phyloP scores from a whole-genome alignment of 306 rosid genomes.

The Casuarina equisetifolia region DNA sequence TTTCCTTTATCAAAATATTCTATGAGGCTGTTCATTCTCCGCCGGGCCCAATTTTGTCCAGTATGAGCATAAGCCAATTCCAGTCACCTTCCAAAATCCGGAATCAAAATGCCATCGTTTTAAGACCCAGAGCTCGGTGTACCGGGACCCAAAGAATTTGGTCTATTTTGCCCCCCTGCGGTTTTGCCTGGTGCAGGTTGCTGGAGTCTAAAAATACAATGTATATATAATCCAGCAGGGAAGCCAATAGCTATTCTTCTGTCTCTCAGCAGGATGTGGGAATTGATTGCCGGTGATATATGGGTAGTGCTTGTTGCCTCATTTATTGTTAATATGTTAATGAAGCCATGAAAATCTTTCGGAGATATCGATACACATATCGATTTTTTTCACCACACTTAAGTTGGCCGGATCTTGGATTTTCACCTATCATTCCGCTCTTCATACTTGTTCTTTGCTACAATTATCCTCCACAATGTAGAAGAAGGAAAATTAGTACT shows the following conservation, averaged over 20 bases:
- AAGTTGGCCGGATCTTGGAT: conserved; percentile 3
- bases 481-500: background rate
- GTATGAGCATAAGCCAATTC: background rate
- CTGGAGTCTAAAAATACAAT: conserved; percentile 50
- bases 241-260: conserved; percentile 33
- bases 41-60: too few species aligned
- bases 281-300: conserved; percentile 44
- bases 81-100: conserved; percentile 5
- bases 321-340: too few species aligned
- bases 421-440: conserved; percentile 9
- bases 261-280: conserved; percentile 61
- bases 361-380: conserved; percentile 65
- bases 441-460: background rate
- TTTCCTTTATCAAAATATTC: too few species aligned
- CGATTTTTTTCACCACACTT: background rate
- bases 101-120: conserved; percentile 14
- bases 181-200: conserved; percentile 40
- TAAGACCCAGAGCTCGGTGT: conserved; percentile 1
- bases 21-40: too few species aligned
- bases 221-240: conserved; percentile 23
- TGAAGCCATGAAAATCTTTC: conserved; percentile 40
- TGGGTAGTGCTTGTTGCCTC: conserved; percentile 43
- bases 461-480: conserved; percentile 15
- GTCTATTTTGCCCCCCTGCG: conserved; percentile 7
- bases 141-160: conserved; percentile 17